Base-by-base conservation (phyloP, 352 stramenopile genomes). In the Pythium myriotylum region DNA sequence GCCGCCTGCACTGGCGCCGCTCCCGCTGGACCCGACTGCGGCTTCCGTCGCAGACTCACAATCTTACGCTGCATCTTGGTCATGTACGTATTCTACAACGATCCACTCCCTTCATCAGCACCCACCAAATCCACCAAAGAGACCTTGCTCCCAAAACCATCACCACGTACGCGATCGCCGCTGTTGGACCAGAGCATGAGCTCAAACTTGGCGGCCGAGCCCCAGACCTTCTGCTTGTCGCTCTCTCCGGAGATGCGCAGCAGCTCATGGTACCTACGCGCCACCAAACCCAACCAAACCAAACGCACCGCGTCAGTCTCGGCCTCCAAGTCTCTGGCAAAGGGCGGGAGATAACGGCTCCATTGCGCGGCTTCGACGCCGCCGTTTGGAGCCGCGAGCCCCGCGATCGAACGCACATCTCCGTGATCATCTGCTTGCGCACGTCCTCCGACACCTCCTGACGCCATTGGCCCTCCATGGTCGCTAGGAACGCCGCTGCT, bases 381-480 rank as follows among this genome's bases (percentile, higher is more conserved):
- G 35, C 46, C 45, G 37, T 56, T 54, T 8, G 8, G 14, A 22
- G 0, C 55, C 24, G 4, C 24, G 29, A 42, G 12, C 1, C 8
- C 29, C 29, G 29, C 5, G 10, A 10, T 10, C 5, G 29, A 5
- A 35, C 29, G 68, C 77, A 94, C 85, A 94, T 92, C 70, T 91
- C 79, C 20, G 81, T 92, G 72, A 94, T 94, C 83, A 94, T 92
- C 62, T 87, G 76, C 74, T 92, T 94, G 67, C 85, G 85, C 74
- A 81, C 84, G 51, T 91, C 79, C 61, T 91, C 83, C 29, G 81
- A 68, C 62, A 94, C 88, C 67, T 94, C 83, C 26, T 83, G 75
- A 0, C 85, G 83, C 85, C 85, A 94, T 54, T 86, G 82, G 24
- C 24, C 26, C 45, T 67, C 49, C 58, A 58, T 65, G 14, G 37